Evolutionary conservation across 768 basidiomycete species (phyloP).

Genomic region (Kwoniella europaea): DNA sequence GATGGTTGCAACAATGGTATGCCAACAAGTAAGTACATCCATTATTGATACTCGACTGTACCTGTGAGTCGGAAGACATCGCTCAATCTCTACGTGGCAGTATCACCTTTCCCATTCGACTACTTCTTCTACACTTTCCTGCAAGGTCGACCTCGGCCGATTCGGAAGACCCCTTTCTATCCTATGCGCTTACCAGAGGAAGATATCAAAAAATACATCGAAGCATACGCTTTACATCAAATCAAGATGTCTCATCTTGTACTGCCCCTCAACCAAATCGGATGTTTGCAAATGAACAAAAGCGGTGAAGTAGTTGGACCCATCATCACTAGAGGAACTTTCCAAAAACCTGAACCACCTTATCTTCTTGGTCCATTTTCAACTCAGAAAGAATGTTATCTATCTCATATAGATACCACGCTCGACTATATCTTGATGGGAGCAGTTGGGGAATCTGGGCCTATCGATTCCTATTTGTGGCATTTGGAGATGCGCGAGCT

Average conservation of each 20-base stretch:
- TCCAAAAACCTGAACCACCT: constrained; percentile 12
- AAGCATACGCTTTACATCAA: constrained; percentile 8
- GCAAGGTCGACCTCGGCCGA: not conserved
- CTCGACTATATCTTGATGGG: constrained; percentile 9
- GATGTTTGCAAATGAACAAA: constrained; percentile 1
- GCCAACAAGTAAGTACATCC: too few relatives aligned
- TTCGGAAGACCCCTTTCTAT: constrained; percentile 2
- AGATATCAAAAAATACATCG: constrained; percentile 4
- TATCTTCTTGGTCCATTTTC: constrained; percentile 27
- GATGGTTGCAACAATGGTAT: not conserved
- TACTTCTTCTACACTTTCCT: constrained; percentile 24
- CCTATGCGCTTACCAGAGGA: not conserved
- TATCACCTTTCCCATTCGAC: constrained; percentile 4
- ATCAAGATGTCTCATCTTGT: constrained; percentile 1
- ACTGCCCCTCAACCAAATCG: constrained; percentile 1
- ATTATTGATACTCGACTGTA: too few relatives aligned
- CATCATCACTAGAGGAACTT: not conserved
- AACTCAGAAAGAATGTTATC: constrained; percentile 19
- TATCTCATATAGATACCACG: constrained; percentile 18
- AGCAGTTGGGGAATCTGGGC: not conserved
- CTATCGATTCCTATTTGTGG: constrained; percentile 13
- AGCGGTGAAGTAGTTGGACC: constrained; percentile 6
- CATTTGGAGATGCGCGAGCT: constrained; percentile 18
- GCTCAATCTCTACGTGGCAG: not conserved
- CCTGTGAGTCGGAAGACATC: not conserved